Evolutionary conservation across 768 basidiomycete species (phyloP).

Genomic region (Podaxis sp.): DNA sequence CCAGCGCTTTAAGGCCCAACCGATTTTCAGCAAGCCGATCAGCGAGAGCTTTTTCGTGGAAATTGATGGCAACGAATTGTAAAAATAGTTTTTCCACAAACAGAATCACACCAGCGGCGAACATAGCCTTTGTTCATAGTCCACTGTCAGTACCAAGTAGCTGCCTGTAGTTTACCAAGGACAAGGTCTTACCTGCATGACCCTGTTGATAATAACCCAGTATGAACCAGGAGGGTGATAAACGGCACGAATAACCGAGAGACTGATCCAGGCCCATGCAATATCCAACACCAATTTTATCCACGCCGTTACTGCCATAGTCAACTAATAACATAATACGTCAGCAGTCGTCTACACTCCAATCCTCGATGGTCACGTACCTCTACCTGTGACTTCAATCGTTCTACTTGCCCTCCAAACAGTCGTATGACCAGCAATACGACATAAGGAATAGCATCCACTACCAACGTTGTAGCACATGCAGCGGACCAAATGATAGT

Average conservation of each 20-base stretch:
- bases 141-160: neutral
- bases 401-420: constrained; percentile 61
- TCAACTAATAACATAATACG: constrained; percentile 41
- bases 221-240: constrained; percentile 62
- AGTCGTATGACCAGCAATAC: constrained; percentile 52
- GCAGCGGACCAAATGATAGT: constrained; percentile 63
- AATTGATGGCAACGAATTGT: constrained; percentile 77
- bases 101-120: constrained; percentile 41
- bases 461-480: constrained; percentile 59
- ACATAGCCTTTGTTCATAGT: constrained; percentile 34
- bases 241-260: constrained; percentile 58
- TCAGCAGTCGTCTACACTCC: neutral
- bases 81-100: constrained; percentile 55
- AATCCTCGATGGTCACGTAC: constrained; percentile 31
- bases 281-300: constrained; percentile 67
- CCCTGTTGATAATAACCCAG: constrained; percentile 66
- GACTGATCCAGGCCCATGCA: constrained; percentile 71
- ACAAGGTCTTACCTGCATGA: constrained; percentile 55
- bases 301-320: constrained; percentile 68
- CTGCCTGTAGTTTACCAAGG: neutral
- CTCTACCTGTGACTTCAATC: constrained; percentile 67
- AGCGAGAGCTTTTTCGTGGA: constrained; percentile 73
- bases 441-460: constrained; percentile 59
- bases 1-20: constrained; percentile 66
- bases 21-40: constrained; percentile 72